phyloP scores from a whole-genome alignment of 225 moss, liverwort and hornwort species.

The Anthoceros angustus region DNA sequence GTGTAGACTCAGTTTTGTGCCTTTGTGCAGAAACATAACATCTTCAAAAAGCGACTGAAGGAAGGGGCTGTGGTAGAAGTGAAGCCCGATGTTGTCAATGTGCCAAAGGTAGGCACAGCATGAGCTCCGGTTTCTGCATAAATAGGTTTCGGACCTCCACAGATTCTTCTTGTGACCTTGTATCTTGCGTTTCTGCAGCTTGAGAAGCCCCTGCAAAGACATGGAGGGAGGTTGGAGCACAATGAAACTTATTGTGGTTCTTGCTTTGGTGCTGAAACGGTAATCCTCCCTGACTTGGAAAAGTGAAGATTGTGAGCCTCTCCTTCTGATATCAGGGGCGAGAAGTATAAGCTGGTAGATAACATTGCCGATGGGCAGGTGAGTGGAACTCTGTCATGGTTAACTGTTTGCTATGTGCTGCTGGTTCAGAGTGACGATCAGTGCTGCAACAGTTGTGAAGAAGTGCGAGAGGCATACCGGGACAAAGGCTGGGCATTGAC shows the following conservation, averaged over 20 bases:
- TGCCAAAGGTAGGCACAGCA: conserved; percentile 35
- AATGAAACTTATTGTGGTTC: conserved; percentile 97
- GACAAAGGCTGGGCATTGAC: conserved; percentile 91
- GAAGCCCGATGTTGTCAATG: conserved; percentile 62
- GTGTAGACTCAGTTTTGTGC: not conserved
- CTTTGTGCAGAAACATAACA: conserved; percentile 59
- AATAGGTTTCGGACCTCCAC: not conserved
- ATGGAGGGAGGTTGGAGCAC: conserved; percentile 67
- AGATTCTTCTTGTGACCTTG: not conserved
- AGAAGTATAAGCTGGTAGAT: too few relatives aligned
- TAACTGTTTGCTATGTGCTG: conserved; percentile 3
- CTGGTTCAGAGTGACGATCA: conserved; percentile 53
- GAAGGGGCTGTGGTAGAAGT: conserved; percentile 61
- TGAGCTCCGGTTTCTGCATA: not conserved
- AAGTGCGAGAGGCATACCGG: conserved; percentile 90
- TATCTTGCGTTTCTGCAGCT: conserved; percentile 30
- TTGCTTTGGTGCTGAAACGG: conserved; percentile 88
- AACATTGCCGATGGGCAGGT: not conserved
- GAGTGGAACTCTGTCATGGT: not conserved
- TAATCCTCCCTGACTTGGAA: conserved; percentile 9
- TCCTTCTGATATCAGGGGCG: too few relatives aligned
- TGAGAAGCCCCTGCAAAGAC: conserved; percentile 75
- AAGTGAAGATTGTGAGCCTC: too few relatives aligned
- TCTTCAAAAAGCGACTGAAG: conserved; percentile 82
- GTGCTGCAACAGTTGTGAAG: conserved; percentile 92